phyloP scores from a whole-genome alignment of 2,329 filamentous ascomycete species.

The Aspergillus pseudotamarii region DNA sequence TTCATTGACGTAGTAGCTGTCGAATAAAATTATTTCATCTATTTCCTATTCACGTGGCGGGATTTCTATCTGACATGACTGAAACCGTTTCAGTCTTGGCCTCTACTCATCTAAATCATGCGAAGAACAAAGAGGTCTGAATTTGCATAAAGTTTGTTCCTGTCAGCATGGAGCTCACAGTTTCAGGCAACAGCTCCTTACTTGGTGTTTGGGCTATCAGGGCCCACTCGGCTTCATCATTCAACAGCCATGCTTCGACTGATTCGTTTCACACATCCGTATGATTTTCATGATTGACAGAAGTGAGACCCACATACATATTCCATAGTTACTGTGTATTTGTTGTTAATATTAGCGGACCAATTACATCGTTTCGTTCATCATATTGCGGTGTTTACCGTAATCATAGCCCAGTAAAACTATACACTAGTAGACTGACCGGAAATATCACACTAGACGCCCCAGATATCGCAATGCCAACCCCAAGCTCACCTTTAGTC shows the following conservation, averaged over 20 bases:
- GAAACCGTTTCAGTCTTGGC: not conserved
- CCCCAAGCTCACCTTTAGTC: not conserved
- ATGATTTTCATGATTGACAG: constrained; percentile 10
- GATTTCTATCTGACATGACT: not conserved
- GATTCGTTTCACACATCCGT: not conserved
- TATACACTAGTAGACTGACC: not conserved
- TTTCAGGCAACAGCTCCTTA: constrained; percentile 13
- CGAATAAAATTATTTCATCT: not conserved
- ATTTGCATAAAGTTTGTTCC: not conserved
- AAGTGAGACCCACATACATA: not conserved
- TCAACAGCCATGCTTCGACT: not conserved
- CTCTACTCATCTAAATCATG: not conserved
- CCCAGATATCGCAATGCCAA: not conserved
- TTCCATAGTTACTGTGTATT: not conserved
- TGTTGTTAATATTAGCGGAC: not conserved
- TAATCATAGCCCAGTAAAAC: not conserved
- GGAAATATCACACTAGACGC: not conserved
- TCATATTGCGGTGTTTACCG: not conserved
- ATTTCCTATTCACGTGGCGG: not conserved
- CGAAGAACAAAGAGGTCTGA: not conserved
- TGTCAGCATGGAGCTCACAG: not conserved
- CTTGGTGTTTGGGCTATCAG: constrained; percentile 1
- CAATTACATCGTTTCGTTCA: not conserved
- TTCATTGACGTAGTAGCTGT: not conserved
- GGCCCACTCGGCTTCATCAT: constrained; percentile 1